phyloP scores from a whole-genome alignment of 2,329 filamentous ascomycete genomes.

The Colletotrichum sojae region DNA sequence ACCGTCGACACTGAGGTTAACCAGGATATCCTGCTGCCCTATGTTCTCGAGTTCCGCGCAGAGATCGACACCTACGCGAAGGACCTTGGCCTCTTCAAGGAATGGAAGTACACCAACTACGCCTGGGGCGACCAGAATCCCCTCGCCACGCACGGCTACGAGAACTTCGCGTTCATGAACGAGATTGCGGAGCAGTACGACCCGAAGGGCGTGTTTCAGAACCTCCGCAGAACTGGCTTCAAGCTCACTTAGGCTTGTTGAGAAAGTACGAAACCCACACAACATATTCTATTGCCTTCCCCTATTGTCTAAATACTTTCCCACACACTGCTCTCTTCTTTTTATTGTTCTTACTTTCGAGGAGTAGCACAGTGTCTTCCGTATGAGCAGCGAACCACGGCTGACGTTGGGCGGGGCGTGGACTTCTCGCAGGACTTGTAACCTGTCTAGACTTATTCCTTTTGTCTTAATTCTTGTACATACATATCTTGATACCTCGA shows the following conservation, averaged over 20 bases:
- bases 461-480: no score
- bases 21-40: slow-evolving; percentile 49
- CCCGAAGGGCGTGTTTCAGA: slow-evolving; percentile 52
- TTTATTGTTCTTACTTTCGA: no score
- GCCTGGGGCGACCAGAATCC: slow-evolving; percentile 56
- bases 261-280: no score
- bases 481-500: no score
- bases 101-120: slow-evolving; percentile 61
- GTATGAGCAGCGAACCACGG: no score
- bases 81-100: slow-evolving; percentile 48
- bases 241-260: not conserved
- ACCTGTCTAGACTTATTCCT: no score
- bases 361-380: no score
- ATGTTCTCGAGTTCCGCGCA: slow-evolving; percentile 46
- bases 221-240: slow-evolving; percentile 48
- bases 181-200: slow-evolving; percentile 51
- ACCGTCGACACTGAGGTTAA: slow-evolving; percentile 54
- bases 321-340: no score
- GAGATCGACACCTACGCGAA: slow-evolving; percentile 46
- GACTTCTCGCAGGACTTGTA: no score
- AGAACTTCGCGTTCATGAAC: slow-evolving; percentile 51
- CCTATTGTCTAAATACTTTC: no score
- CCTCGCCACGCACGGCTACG: slow-evolving; percentile 53
- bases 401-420: no score
- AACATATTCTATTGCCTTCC: no score